phyloP scores from a whole-genome alignment of 2,329 filamentous ascomycete species.

The Pseudocercospora fijiensis region DNA sequence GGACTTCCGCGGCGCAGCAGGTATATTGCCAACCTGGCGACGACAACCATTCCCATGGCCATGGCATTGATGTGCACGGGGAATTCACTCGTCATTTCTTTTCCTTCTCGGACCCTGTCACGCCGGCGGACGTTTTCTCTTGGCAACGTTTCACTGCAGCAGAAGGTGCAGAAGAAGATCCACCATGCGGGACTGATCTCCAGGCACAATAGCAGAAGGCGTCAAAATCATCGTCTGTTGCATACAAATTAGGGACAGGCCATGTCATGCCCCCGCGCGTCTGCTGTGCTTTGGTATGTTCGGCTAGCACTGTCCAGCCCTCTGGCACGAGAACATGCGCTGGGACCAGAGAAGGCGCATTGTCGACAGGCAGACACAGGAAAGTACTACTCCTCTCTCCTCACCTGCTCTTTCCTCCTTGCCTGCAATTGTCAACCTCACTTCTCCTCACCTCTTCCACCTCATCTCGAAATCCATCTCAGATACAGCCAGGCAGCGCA shows the following conservation, averaged over 20 bases:
- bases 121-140: neutral
- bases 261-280: neutral
- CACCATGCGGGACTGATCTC: conserved; percentile 1
- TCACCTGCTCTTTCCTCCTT: neutral
- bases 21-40: neutral
- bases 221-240: neutral
- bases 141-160: conserved; percentile 4
- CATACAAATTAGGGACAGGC: neutral
- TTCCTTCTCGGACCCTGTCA: neutral
- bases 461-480: neutral
- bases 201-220: neutral
- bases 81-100: neutral
- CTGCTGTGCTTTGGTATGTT: conserved; percentile 3
- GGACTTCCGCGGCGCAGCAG: neutral
- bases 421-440: neutral
- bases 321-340: conserved; percentile 1
- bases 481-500: neutral
- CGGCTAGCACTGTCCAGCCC: neutral
- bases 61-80: no score
- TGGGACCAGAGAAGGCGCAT: neutral
- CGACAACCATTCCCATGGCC: neutral
- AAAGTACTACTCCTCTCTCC: neutral
- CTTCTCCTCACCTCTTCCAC: neutral
- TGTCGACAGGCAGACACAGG: neutral
- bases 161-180: neutral